A percentile compares a stretch with the other conserved stretches of the same genome.
Conservation (phyloP, 139 green algal species). For the Coelastrella sp. region DNA sequence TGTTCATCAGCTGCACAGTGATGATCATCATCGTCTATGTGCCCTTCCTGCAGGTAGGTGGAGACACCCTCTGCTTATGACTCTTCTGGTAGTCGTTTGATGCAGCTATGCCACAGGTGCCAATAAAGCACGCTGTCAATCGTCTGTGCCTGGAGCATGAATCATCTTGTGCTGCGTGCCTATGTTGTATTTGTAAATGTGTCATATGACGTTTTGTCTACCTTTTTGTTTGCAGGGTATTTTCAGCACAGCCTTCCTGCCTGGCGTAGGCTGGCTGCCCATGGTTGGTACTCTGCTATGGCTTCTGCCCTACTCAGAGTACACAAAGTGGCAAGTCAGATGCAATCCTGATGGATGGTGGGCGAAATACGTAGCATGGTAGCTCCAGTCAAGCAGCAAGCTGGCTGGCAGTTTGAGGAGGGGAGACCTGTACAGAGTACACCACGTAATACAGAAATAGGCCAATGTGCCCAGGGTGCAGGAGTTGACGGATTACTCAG, state of each 20-base stretch:
- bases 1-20: conserved; percentile 29
- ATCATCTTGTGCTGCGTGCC: not conserved
- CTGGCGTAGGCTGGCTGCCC: conserved; percentile 47
- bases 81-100: not conserved
- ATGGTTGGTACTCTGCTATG: conserved; percentile 17
- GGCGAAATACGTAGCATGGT: conserved; percentile 47
- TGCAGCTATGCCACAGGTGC: not conserved
- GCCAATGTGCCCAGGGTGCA: not conserved
- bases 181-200: too few species aligned
- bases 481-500: too few species aligned
- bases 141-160: too few species aligned
- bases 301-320: conserved; percentile 40
- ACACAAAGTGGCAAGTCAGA: conserved; percentile 23
- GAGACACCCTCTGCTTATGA: too few species aligned
- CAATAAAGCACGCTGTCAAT: not conserved
- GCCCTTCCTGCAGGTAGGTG: conserved; percentile 48
- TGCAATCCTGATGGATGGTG: conserved; percentile 48
- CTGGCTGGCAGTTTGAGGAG: not conserved
- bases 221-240: conserved; percentile 27
- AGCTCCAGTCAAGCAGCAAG: not conserved
- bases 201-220: not conserved
- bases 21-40: conserved; percentile 53
- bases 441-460: not conserved
- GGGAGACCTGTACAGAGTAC: not conserved
- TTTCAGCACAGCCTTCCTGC: conserved; percentile 35